Evolutionary conservation across 345 rosid genomes (phyloP).

Genomic region (Laguncularia racemosa): DNA sequence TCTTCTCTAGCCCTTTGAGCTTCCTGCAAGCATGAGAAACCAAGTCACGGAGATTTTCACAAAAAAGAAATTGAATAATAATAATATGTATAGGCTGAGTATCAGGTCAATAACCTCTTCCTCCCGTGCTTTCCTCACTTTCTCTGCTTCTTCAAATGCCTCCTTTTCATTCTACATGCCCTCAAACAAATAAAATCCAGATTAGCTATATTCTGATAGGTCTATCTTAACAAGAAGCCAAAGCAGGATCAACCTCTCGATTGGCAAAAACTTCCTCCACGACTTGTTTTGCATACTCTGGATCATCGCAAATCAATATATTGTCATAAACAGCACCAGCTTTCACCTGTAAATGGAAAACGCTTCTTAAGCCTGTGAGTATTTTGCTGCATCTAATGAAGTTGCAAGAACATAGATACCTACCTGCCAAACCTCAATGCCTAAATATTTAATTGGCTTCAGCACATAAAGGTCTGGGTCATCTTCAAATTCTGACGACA

Average conservation of each 20-base stretch:
- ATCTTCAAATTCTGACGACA: conserved; percentile 26
- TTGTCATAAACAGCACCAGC: conserved; percentile 36
- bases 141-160: conserved; percentile 16
- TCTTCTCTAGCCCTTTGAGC: no score
- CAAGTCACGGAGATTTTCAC: no score
- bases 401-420: not conserved
- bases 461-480: conserved; percentile 24
- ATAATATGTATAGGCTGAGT: no score
- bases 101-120: conserved; percentile 6
- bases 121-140: conserved; percentile 13
- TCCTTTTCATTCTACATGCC: conserved; percentile 9
- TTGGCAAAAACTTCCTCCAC: conserved; percentile 45
- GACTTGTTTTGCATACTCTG: conserved; percentile 33
- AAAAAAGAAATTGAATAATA: no score
- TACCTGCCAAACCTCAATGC: conserved; percentile 42
- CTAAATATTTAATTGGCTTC: conserved; percentile 28
- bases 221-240: not conserved
- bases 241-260: conserved; percentile 13
- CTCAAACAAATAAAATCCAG: conserved; percentile 1
- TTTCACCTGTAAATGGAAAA: conserved; percentile 18
- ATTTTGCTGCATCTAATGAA: not conserved
- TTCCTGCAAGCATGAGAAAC: no score
- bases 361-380: not conserved
- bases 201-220: not conserved
- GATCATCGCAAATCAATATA: conserved; percentile 27